These are phyloP conservation scores for Candida insectorum DNA, from an alignment of 805 yeast genomes.

Conservation along the genomic window DNA sequence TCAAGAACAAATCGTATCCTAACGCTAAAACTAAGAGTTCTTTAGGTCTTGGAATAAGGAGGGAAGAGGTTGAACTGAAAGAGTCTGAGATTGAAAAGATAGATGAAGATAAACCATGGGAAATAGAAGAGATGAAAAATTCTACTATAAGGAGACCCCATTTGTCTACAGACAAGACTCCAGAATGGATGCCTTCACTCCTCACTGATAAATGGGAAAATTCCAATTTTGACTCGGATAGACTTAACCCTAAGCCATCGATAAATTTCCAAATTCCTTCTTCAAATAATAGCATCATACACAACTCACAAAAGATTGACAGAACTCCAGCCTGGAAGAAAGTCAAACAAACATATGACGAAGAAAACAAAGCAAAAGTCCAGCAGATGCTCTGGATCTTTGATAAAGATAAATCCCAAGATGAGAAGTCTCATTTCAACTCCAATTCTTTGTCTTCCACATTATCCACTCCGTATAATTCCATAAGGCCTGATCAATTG, in stretches of 20 bases:
- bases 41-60: slow-evolving; percentile 14
- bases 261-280: slow-evolving; percentile 9
- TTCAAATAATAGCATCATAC: slow-evolving; percentile 9
- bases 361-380: slow-evolving; percentile 21
- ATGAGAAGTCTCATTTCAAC: slow-evolving; percentile 15
- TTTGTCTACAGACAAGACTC: slow-evolving; percentile 25
- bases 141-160: too few relatives aligned
- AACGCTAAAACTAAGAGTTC: slow-evolving; percentile 38
- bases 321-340: slow-evolving; percentile 35
- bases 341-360: slow-evolving; percentile 25
- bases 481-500: slow-evolving; percentile 12
- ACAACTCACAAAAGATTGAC: slow-evolving; percentile 9
- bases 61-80: background rate
- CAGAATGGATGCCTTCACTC: slow-evolving; percentile 43
- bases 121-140: slow-evolving; percentile 16
- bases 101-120: slow-evolving; percentile 9
- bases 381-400: slow-evolving; percentile 27
- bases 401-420: background rate
- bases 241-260: slow-evolving; percentile 17
- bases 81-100: slow-evolving; percentile 1
- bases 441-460: slow-evolving; percentile 30
- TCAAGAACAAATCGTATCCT: slow-evolving; percentile 43
- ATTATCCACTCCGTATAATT: slow-evolving; percentile 35
- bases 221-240: slow-evolving; percentile 5
- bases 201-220: slow-evolving; percentile 33